Evolutionary conservation across 2,329 filamentous ascomycete genomes (phyloP), one percentile per base, ranked within the genome.

Genomic region (Fusarium pilosicola): DNA sequence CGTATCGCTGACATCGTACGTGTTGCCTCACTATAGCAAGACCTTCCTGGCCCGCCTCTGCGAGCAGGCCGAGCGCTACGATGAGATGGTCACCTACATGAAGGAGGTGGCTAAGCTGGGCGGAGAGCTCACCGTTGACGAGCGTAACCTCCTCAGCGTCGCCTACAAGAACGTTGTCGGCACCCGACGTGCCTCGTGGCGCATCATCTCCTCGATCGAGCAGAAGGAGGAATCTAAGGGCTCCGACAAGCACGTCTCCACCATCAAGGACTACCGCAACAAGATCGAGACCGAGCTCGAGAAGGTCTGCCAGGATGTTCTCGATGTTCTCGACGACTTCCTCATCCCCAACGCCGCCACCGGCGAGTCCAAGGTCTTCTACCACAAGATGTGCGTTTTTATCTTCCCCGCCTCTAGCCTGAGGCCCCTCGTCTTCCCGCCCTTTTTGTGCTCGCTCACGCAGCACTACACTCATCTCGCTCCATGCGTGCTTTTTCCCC

Each of bases 31-130:
- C 57, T 76, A 74, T 85, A 97, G 95, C 93, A 98, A 98, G 93
- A 98, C 96, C 84, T 98, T 98, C 91, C 94, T 98, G 86, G 96
- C 96, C 86, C 93, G 96, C 89, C 95, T 99, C 85, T 98, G 96
- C 90, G 96, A 98, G 94, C 96, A 99, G 92, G 96, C 96, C 85
- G 96, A 98, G 91, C 96, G 96, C 84, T 99, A 99, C 88, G 96
- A 99, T 96, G 96, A 98, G 88, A 98, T 98, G 96, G 96, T 98
- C 81, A 95, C 92, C 84, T 98, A 96, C 89, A 98, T 98, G 96
- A 98, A 98, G 94, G 95, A 98, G 93, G 96, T 98, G 82, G 96
- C 96, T 86, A 97, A 97, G 88, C 85, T 92, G 79, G 90, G 89
- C 79, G 89, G 90, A 81, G 93, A 95, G 86, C 92, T 96, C 81